Conservation (phyloP, 768 basidiomycete species). For the Pisolithus tinctorius region DNA sequence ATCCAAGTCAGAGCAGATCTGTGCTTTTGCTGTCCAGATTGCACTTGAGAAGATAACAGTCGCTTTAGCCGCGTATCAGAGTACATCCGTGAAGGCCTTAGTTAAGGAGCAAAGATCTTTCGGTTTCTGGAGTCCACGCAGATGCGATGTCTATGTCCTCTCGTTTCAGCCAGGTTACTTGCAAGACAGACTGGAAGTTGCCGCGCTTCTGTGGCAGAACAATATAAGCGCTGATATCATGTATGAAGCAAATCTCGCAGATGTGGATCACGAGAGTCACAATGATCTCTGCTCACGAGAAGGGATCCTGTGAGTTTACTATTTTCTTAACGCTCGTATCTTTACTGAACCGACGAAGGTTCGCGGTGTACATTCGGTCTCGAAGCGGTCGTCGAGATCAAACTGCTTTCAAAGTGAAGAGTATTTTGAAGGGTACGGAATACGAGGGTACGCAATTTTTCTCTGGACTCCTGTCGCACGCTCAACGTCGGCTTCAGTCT, state of each 20-base stretch:
- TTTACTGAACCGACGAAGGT: slow-evolving; percentile 41
- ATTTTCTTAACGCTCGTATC: slow-evolving; percentile 10
- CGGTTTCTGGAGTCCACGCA: slow-evolving; percentile 84
- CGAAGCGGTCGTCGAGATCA: slow-evolving; percentile 52
- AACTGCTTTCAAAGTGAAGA: slow-evolving; percentile 75
- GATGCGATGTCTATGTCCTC: slow-evolving; percentile 83
- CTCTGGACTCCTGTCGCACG: neutral
- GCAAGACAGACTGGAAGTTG: slow-evolving; percentile 72
- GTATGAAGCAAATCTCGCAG: slow-evolving; percentile 70
- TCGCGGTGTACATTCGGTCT: slow-evolving; percentile 47
- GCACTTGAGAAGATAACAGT: slow-evolving; percentile 72
- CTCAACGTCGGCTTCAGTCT: slow-evolving; percentile 34
- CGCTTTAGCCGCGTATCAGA: slow-evolving; percentile 64
- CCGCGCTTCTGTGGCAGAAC: slow-evolving; percentile 70
- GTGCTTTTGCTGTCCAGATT: slow-evolving; percentile 72
- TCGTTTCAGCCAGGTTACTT: slow-evolving; percentile 72
- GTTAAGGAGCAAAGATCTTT: slow-evolving; percentile 78
- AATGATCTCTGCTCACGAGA: slow-evolving; percentile 68
- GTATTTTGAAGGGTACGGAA: slow-evolving; percentile 72
- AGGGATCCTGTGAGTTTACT: slow-evolving; percentile 65
- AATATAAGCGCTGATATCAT: slow-evolving; percentile 83
- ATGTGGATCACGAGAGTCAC: slow-evolving; percentile 57
- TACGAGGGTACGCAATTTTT: slow-evolving; percentile 48
- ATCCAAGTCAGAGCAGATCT: slow-evolving; percentile 44
- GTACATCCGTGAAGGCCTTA: slow-evolving; percentile 54